These are phyloP conservation scores for Rhizophagus clarus DNA, from an alignment of 192 early-diverging fungal species.

Conservation along the genomic window DNA sequence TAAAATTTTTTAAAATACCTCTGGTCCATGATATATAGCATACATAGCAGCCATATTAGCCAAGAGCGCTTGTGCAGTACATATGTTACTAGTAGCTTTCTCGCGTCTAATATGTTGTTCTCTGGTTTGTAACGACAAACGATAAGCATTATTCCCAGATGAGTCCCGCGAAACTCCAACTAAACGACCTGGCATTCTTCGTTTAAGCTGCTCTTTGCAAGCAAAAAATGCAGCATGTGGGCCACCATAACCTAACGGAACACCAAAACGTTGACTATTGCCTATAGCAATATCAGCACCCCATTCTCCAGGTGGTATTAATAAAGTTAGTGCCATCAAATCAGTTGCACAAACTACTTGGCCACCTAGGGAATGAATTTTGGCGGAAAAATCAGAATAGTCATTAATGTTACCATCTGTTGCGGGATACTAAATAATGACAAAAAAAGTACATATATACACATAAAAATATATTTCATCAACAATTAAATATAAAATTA, in stretches of 20 bases:
- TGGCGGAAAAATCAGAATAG: constrained; percentile 76
- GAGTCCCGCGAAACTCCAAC: constrained; percentile 96
- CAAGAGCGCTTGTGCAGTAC: constrained; percentile 97
- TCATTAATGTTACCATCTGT: constrained; percentile 86
- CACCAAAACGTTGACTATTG: constrained; percentile 97
- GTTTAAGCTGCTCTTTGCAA: constrained; percentile 87
- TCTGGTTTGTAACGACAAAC: constrained; percentile 94
- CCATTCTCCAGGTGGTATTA: constrained; percentile 93
- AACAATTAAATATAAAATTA: constrained; percentile 20
- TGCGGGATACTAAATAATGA: constrained; percentile 81
- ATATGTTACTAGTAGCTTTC: constrained; percentile 99
- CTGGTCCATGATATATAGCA: constrained; percentile 97
- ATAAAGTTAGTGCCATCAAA: constrained; percentile 86
- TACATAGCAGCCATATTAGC: constrained; percentile 99
- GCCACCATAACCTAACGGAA: constrained; percentile 98
- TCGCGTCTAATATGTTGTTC: constrained; percentile 99
- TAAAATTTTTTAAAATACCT: constrained; percentile 41
- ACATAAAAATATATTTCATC: constrained; percentile 30
- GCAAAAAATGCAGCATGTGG: constrained; percentile 99
- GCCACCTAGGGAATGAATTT: constrained; percentile 77
- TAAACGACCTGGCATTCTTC: constrained; percentile 93
- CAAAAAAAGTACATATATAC: background rate
- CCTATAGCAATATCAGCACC: constrained; percentile 98
- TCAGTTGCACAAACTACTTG: constrained; percentile 94
- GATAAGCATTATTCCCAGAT: constrained; percentile 85